Conservation (phyloP, 192 early-diverging fungal species). For the Mortierella claussenii region DNA sequence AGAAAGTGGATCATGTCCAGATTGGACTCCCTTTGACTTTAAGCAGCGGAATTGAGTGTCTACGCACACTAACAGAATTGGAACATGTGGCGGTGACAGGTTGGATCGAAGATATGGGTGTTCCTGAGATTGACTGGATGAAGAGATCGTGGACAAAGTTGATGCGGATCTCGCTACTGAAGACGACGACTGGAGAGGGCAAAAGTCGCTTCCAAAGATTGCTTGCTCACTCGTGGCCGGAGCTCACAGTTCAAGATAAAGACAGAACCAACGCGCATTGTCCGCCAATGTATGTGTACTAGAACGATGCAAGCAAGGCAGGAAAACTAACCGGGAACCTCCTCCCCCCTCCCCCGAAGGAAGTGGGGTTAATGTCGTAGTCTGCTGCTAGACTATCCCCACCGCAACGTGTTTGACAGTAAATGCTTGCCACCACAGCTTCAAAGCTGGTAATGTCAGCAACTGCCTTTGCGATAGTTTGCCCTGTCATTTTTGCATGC, state of each 20-base stretch:
- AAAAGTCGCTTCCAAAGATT: slow-evolving; percentile 14
- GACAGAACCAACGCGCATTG: slow-evolving; percentile 9
- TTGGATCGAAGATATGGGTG: slow-evolving; percentile 35
- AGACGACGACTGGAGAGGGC: background rate
- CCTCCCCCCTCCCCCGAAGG: too few relatives aligned
- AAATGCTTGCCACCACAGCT: too few relatives aligned
- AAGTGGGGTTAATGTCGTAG: too few relatives aligned
- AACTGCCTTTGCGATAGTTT: too few relatives aligned
- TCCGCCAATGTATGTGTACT: slow-evolving; percentile 14
- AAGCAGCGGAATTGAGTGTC: slow-evolving; percentile 1
- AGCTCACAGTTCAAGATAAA: slow-evolving; percentile 21
- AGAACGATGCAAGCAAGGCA: too few relatives aligned
- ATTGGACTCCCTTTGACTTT: slow-evolving; percentile 28
- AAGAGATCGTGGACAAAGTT: slow-evolving; percentile 22
- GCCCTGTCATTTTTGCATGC: too few relatives aligned
- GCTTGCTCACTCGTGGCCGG: slow-evolving; percentile 16
- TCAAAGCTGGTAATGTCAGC: too few relatives aligned
- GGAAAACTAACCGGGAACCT: too few relatives aligned
- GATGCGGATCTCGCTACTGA: slow-evolving; percentile 6
- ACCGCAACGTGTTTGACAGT: too few relatives aligned
- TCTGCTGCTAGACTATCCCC: too few relatives aligned
- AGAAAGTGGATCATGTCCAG: slow-evolving; percentile 19
- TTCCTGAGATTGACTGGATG: slow-evolving; percentile 25
- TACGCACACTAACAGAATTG: slow-evolving; percentile 3
- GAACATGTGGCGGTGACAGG: slow-evolving; percentile 30